Evolutionary conservation across 192 early-diverging fungal genomes (phyloP).

Genomic region (Thamnidium elegans): DNA sequence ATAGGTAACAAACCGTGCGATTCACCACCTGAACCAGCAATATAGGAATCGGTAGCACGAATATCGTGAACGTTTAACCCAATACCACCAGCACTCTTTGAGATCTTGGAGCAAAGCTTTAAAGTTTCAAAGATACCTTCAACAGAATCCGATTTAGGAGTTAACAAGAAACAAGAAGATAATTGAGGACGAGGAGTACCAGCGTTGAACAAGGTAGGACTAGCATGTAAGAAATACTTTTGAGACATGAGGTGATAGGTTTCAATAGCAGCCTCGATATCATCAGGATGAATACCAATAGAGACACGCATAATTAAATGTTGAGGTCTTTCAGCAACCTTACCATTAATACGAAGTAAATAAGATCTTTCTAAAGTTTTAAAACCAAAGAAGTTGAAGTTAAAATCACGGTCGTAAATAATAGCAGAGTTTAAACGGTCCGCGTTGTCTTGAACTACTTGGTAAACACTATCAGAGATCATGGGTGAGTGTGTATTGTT

Average conservation of each 20-base stretch:
- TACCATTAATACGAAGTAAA: constrained; percentile 81
- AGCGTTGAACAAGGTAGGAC: constrained; percentile 97
- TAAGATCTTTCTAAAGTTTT: constrained; percentile 98
- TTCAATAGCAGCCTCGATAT: constrained; percentile 92
- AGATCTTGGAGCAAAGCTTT: constrained; percentile 96
- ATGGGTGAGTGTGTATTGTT: constrained; percentile 83
- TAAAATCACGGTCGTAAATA: constrained; percentile 96
- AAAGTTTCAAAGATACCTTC: constrained; percentile 98
- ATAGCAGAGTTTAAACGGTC: constrained; percentile 89
- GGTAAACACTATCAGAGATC: constrained; percentile 79
- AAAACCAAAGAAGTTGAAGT: constrained; percentile 99
- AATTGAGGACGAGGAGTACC: constrained; percentile 95
- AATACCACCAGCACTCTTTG: constrained; percentile 96
- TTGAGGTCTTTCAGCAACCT: constrained; percentile 92
- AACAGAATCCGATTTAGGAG: constrained; percentile 97
- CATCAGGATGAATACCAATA: constrained; percentile 92
- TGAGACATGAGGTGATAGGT: constrained; percentile 92
- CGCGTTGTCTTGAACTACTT: constrained; percentile 64
- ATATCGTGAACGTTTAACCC: constrained; percentile 98
- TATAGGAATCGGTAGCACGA: constrained; percentile 91
- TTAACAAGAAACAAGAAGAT: constrained; percentile 91
- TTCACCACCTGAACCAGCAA: constrained; percentile 95
- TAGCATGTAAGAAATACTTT: constrained; percentile 94
- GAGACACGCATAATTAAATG: constrained; percentile 98
- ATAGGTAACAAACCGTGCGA: constrained; percentile 98